Conservation (phyloP, 2,329 filamentous ascomycete genomes). For the Trichoderma simmonsii region DNA sequence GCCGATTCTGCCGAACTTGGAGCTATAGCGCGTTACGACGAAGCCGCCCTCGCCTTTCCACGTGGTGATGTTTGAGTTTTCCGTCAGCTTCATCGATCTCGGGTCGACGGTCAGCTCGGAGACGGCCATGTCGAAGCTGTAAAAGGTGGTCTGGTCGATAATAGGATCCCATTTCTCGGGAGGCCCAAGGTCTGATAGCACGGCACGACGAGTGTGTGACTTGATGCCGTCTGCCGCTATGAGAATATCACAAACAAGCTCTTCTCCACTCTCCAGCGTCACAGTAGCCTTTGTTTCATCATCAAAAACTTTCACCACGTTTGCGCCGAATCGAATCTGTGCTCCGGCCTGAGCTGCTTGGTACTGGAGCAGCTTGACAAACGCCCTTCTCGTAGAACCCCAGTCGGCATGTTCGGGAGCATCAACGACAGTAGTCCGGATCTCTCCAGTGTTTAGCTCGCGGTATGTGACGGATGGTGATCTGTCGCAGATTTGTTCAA, state of each 20-base stretch:
- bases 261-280: slow-evolving; percentile 6
- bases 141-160: slow-evolving; percentile 22
- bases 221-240: slow-evolving; percentile 18
- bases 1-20: slow-evolving; percentile 13
- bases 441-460: slow-evolving; percentile 19
- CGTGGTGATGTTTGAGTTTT: slow-evolving; percentile 22
- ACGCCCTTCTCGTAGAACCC: slow-evolving; percentile 21
- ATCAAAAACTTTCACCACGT: neutral
- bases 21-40: slow-evolving; percentile 23
- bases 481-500: slow-evolving; percentile 14
- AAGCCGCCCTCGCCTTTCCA: slow-evolving; percentile 23
- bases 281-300: neutral
- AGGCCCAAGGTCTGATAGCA: slow-evolving; percentile 16
- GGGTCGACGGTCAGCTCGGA: slow-evolving; percentile 6
- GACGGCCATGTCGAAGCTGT: slow-evolving; percentile 19
- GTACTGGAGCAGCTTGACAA: slow-evolving; percentile 18
- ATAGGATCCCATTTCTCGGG: slow-evolving; percentile 18
- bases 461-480: slow-evolving; percentile 21
- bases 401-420: slow-evolving; percentile 20
- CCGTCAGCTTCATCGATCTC: slow-evolving; percentile 18
- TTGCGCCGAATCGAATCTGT: neutral
- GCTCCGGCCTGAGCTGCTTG: slow-evolving; percentile 13
- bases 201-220: slow-evolving; percentile 9
- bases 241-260: neutral
- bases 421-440: slow-evolving; percentile 20